These are phyloP conservation scores for Periconia sp. DNA, from an alignment of 2,329 filamentous ascomycete genomes.

Conservation along the genomic window DNA sequence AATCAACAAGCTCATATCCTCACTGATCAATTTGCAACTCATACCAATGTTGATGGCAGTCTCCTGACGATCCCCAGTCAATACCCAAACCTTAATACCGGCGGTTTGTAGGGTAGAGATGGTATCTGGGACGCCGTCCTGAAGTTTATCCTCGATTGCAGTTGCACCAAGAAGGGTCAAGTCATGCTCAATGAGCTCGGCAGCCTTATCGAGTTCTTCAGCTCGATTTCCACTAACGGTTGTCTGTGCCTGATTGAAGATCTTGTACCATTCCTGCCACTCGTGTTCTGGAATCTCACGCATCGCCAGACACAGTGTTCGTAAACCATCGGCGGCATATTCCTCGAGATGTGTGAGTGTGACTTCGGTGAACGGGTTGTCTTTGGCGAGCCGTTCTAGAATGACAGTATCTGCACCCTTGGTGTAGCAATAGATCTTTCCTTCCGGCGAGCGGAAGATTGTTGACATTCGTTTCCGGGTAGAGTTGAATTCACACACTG, in stretches of 20 bases:
- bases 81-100: conserved; percentile 97
- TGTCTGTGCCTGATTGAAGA: conserved; percentile 85
- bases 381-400: conserved; percentile 78
- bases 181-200: conserved; percentile 91
- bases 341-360: conserved; percentile 96
- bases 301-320: conserved; percentile 93
- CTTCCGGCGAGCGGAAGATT: conserved; percentile 94
- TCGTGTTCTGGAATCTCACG: conserved; percentile 89
- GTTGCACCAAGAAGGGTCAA: conserved; percentile 91
- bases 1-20: conserved; percentile 97
- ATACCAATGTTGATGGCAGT: conserved; percentile 99
- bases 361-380: conserved; percentile 81
- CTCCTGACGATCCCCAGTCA: conserved; percentile 96
- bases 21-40: conserved; percentile 97
- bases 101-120: conserved; percentile 96
- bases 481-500: conserved; percentile 99
- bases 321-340: conserved; percentile 92
- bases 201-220: conserved; percentile 94
- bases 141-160: conserved; percentile 93
- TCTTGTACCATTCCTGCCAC: conserved; percentile 80
- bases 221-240: conserved; percentile 90
- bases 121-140: conserved; percentile 96
- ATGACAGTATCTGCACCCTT: conserved; percentile 99
- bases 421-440: conserved; percentile 89
- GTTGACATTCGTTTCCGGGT: conserved; percentile 97